These are phyloP conservation scores for Hortiboletus campestris DNA, from an alignment of 768 basidiomycete genomes.

Conservation along the genomic window DNA sequence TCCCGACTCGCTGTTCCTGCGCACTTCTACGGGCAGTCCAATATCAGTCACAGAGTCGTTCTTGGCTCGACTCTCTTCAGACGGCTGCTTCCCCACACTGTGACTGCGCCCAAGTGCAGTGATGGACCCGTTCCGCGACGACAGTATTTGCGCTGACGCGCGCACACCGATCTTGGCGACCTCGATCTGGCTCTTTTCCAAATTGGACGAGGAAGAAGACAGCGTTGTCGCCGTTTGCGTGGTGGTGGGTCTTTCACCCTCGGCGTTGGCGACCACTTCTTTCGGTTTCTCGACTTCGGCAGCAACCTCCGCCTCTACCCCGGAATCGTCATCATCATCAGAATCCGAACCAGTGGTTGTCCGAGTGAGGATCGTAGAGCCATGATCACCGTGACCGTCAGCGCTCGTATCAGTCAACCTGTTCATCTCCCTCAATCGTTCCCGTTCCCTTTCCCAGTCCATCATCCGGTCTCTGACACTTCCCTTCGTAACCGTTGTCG, in stretches of 20 bases:
- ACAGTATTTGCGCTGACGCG: constrained; percentile 28
- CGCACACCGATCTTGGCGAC: constrained; percentile 30
- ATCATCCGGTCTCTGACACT: constrained; percentile 58
- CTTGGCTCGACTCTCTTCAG: constrained; percentile 8
- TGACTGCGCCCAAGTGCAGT: constrained; percentile 14
- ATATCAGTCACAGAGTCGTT: constrained; percentile 16
- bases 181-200: constrained; percentile 31
- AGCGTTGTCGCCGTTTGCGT: constrained; percentile 13
- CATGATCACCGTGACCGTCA: constrained; percentile 39
- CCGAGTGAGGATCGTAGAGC: constrained; percentile 21
- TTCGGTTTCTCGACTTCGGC: constrained; percentile 13
- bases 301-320: constrained; percentile 26
- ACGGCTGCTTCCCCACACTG: constrained; percentile 3
- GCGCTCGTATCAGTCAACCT: constrained; percentile 54
- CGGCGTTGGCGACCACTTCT: neutral
- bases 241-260: constrained; percentile 8
- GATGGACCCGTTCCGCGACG: constrained; percentile 25
- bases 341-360: constrained; percentile 15
- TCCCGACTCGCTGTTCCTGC: constrained; percentile 36
- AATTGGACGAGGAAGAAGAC: constrained; percentile 20
- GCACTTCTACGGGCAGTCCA: constrained; percentile 26
- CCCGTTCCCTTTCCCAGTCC: constrained; percentile 75
- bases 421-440: constrained; percentile 68
- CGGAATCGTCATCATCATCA: constrained; percentile 28
- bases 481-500: constrained; percentile 22